These are phyloP conservation scores for Fraxinus floribunda DNA, from an alignment of 305 asterid genomes.

Conservation along the genomic window DNA sequence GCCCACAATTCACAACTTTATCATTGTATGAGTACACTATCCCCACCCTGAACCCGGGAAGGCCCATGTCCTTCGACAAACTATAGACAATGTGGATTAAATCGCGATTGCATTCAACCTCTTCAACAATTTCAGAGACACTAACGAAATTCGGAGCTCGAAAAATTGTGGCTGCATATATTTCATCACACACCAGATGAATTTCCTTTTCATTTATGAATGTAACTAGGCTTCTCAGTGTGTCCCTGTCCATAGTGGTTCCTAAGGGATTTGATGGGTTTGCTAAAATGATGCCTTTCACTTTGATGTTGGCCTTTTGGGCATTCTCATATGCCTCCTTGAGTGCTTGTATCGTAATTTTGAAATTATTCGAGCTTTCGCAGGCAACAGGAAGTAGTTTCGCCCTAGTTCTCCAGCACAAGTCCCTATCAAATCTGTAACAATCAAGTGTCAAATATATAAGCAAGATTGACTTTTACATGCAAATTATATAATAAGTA, in stretches of 20 bases:
- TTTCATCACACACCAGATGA: conserved; percentile 81
- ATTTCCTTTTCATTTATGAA: conserved; percentile 53
- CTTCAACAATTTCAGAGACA: conserved; percentile 50
- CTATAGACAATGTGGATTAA: conserved; percentile 61
- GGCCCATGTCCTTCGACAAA: conserved; percentile 77
- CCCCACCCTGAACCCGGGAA: conserved; percentile 76
- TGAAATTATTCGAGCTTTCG: conserved; percentile 53
- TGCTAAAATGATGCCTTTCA: conserved; percentile 61
- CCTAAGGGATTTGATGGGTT: conserved; percentile 85
- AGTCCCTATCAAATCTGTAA: conserved; percentile 69
- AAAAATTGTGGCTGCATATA: conserved; percentile 57
- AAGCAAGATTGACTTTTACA: not conserved
- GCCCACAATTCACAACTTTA: conserved; percentile 33
- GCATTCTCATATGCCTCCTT: conserved; percentile 56
- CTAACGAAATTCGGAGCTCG: conserved; percentile 34
- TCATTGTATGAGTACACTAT: conserved; percentile 72
- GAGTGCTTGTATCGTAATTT: conserved; percentile 49
- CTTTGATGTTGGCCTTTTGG: conserved; percentile 37
- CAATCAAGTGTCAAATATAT: not conserved
- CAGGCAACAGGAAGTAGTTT: conserved; percentile 51
- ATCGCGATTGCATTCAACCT: conserved; percentile 33
- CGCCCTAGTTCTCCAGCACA: conserved; percentile 72
- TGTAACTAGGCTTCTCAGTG: conserved; percentile 31
- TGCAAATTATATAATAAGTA: not conserved
- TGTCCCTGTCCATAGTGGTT: conserved; percentile 42